A percentile compares a stretch with the other conserved stretches of the same genome.
Evolutionary conservation across 306 rosid species (phyloP).

Genomic region (Biancaea sappan): DNA sequence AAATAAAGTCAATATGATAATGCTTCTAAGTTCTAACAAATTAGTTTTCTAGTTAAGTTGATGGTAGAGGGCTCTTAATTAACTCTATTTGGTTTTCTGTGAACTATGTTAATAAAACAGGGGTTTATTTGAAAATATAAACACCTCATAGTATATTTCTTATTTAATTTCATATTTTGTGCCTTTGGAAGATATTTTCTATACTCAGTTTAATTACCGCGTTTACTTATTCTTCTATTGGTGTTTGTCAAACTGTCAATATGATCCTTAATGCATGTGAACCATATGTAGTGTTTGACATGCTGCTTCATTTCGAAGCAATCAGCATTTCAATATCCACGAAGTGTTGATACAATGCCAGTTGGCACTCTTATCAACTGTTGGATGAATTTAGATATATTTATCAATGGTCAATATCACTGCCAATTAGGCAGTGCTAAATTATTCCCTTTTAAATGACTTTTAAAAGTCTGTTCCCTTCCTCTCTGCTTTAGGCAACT

Average conservation of each 20-base stretch:
- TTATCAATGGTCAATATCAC: background rate
- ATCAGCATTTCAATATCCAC: background rate
- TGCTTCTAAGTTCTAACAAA: background rate
- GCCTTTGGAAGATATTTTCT: background rate
- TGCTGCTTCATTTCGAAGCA: background rate
- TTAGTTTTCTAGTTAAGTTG: background rate
- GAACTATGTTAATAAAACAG: background rate
- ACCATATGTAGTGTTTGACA: background rate
- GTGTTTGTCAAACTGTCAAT: background rate
- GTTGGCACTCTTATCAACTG: background rate
- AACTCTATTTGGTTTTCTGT: background rate
- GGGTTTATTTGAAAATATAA: constrained; percentile 2
- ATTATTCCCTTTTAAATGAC: background rate
- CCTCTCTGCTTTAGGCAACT: background rate
- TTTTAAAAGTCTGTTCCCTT: background rate
- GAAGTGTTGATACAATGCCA: background rate
- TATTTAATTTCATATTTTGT: background rate
- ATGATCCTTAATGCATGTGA: background rate
- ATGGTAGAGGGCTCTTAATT: background rate
- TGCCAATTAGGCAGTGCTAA: background rate
- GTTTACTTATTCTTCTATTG: background rate
- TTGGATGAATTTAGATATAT: background rate
- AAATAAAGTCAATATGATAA: background rate
- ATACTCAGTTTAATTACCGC: background rate
- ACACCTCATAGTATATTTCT: background rate